Percentiles rank a stretch among this genome's conserved stretches.
Conservation (phyloP, 2,329 filamentous ascomycete genomes). For the Trichoderma sp. region DNA sequence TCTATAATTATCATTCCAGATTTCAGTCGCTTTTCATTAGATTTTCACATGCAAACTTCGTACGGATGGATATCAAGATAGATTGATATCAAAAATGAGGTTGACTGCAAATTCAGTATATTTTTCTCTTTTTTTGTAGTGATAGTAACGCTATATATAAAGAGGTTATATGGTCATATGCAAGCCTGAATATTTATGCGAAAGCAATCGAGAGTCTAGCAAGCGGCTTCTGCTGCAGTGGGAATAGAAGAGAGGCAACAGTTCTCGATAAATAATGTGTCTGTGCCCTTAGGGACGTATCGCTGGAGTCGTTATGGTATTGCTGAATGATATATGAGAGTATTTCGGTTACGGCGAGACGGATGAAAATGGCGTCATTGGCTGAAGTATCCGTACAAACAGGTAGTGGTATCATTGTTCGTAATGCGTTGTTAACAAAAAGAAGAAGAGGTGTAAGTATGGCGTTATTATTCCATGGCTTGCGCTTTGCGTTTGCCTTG, state of each 20-base stretch:
- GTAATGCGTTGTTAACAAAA: neutral
- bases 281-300: neutral
- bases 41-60: neutral
- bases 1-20: neutral
- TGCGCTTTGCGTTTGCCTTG: slow-evolving; percentile 46
- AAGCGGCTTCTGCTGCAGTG: neutral
- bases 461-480: slow-evolving; percentile 25
- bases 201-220: neutral
- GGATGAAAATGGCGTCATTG: neutral
- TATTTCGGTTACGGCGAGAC: neutral
- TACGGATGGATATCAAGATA: neutral
- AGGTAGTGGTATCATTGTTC: neutral
- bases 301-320: neutral
- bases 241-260: neutral
- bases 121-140: neutral
- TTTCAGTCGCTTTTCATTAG: neutral
- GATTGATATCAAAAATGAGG: too few relatives aligned
- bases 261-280: neutral
- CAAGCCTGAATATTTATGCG: neutral
- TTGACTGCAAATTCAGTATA: neutral
- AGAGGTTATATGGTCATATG: neutral
- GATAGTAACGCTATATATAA: neutral
- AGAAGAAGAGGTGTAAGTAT: neutral
- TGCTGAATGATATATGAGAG: neutral
- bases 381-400: neutral